A percentile compares a stretch with the other conserved stretches of the same genome.
These are phyloP conservation scores for Ballota nigra DNA, from an alignment of 257 asterid genomes.

Conservation along the genomic window DNA sequence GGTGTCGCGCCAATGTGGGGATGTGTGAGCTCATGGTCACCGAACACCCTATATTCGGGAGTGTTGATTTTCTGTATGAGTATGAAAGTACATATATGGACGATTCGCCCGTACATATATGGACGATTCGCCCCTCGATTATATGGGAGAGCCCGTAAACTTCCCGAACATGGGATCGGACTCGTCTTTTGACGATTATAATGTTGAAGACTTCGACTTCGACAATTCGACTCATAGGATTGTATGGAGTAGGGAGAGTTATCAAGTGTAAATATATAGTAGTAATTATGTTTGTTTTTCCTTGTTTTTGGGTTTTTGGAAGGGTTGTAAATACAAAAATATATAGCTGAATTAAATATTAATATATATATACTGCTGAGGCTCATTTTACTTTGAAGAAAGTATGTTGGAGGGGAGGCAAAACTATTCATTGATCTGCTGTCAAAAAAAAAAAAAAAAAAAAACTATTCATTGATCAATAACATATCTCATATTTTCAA, in stretches of 20 bases:
- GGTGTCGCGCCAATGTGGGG: slow-evolving; percentile 7
- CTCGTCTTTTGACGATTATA: not conserved
- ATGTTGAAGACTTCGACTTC: not conserved
- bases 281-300: not conserved
- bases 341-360: not conserved
- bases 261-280: not conserved
- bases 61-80: not conserved
- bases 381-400: too few relatives aligned
- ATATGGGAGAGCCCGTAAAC: not conserved
- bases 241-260: not conserved
- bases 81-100: not conserved
- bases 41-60: not conserved
- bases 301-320: not conserved
- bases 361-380: too few relatives aligned
- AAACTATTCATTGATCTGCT: too few relatives aligned
- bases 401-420: too few relatives aligned
- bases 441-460: too few relatives aligned
- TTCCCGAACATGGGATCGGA: not conserved
- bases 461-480: too few relatives aligned
- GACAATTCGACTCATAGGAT: not conserved
- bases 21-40: slow-evolving; percentile 10
- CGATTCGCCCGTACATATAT: too few relatives aligned
- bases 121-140: not conserved
- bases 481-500: too few relatives aligned
- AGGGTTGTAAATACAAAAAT: not conserved